Conservation (phyloP, 495 filamentous ascomycete genomes). For the Penicillium samsonianum region DNA sequence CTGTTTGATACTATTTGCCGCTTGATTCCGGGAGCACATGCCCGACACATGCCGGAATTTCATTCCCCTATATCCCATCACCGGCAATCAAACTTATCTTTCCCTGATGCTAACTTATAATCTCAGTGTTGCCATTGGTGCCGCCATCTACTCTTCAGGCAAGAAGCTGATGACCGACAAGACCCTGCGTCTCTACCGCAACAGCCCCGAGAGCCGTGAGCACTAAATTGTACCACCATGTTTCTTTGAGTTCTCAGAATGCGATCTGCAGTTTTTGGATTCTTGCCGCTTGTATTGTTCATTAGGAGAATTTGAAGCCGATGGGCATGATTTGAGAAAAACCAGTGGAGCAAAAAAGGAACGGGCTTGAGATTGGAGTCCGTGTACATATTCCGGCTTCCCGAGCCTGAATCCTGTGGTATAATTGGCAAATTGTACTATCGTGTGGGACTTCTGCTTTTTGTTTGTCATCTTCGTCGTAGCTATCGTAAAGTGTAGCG, state of each 20-base stretch:
- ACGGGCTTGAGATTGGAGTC: constrained; percentile 33
- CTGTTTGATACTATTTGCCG: constrained; percentile 20
- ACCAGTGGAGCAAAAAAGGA: constrained; percentile 20
- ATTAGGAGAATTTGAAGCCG: constrained; percentile 31
- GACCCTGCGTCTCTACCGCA: constrained; percentile 74
- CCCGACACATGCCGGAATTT: constrained; percentile 14
- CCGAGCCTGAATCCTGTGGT: constrained; percentile 31
- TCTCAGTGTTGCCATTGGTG: constrained; percentile 63
- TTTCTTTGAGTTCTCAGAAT: constrained; percentile 39
- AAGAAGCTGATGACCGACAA: constrained; percentile 87
- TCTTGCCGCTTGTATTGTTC: constrained; percentile 40
- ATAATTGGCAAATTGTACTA: constrained; percentile 38
- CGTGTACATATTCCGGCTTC: constrained; percentile 47
- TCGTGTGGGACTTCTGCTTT: constrained; percentile 17
- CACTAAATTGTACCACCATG: constrained; percentile 49
- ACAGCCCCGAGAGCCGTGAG: constrained; percentile 50
- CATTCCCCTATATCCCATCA: constrained; percentile 12
- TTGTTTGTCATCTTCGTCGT: constrained; percentile 30
- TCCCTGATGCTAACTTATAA: constrained; percentile 28
- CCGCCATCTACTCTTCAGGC: constrained; percentile 75
- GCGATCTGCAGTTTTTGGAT: constrained; percentile 34
- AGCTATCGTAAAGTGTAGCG: constrained; percentile 20
- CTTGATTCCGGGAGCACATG: constrained; percentile 19
- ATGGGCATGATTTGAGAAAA: constrained; percentile 21
- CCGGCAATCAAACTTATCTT: constrained; percentile 2